Base-by-base conservation (phyloP, 108 stramenopile species). In the Skeletonema grethae region DNA sequence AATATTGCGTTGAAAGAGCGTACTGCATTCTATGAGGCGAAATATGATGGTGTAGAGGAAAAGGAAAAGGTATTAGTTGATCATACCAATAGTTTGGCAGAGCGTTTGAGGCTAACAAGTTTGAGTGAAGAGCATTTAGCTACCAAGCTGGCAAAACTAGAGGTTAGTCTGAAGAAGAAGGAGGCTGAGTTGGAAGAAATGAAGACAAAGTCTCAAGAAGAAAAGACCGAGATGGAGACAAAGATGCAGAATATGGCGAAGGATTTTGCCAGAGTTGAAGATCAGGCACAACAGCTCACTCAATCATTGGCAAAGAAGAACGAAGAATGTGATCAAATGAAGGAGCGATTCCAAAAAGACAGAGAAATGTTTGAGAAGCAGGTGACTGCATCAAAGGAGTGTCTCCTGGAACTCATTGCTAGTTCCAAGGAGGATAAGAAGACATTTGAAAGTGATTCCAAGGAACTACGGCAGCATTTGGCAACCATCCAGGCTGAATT, bases 31-130 rank as follows among this genome's bases (percentile, higher is more conserved):
- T 79, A 67, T 38, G 71, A 79, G 59, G 55, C 78, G 53, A 79
- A 79, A 39, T 79, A 69, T 31, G 71, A 79, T 24, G 78, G 78
- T 0, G 71, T 71, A n/a, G 78, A 79, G 16, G 78, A 79, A 67
- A 79, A 79, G 66, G 78, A 79, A 67, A 66, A 53, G 45, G 78
- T 79, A 43, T 59, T 79, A 7, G 78, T 79, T n/a, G 78, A 79
- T 57, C 78, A 79, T 30, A 67, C 71, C 25, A 79, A 79, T 48
- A 72, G 71, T 61, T 48, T 79, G 16, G 78, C 78, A 2, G 78
- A 79, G 46, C 43, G 78, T 58, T 64, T 79, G 58, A 64, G 71
- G 6, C 61, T 79, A 29, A 79, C 78, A 5, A 79, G 71, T 28
- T 39, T 79, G 59, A 72, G 65, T 36, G 78, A 79, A 57, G 78